Conservation (phyloP, 176 grass and related monocot species). For the Guadua angustifolia region DNA sequence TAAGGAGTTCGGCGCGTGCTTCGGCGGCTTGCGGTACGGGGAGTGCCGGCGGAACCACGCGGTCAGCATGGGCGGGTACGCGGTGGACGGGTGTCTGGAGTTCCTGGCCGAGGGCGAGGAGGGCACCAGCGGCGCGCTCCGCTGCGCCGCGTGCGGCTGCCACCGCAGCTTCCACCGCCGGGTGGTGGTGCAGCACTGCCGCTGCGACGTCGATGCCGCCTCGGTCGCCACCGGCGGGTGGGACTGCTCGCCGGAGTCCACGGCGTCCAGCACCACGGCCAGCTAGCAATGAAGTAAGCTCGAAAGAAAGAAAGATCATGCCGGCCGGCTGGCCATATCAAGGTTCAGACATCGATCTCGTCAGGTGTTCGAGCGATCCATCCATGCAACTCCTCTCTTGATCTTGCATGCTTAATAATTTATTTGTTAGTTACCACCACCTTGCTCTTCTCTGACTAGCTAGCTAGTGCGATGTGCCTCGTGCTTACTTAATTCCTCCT, state of each 20-base stretch:
- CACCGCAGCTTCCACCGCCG: constrained; percentile 78
- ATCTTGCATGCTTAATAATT: not conserved
- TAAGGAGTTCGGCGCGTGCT: not conserved
- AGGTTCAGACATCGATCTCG: not conserved
- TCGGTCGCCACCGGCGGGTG: not conserved
- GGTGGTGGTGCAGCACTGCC: constrained; percentile 44
- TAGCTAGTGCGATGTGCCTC: not conserved
- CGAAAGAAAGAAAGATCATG: not conserved
- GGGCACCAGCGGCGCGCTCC: constrained; percentile 60
- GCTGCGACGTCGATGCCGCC: constrained; percentile 31
- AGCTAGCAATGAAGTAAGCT: not conserved
- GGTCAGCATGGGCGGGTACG: constrained; percentile 68
- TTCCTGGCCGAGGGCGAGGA: constrained; percentile 71
- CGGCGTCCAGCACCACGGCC: constrained; percentile 50
- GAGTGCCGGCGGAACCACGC: constrained; percentile 78
- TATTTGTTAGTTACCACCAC: not conserved
- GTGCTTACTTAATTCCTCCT: not conserved
- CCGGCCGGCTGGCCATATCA: not conserved
- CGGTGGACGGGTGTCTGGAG: constrained; percentile 75
- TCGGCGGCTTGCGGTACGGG: constrained; percentile 44
- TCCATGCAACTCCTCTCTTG: not conserved
- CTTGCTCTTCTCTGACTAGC: constrained; percentile 1
- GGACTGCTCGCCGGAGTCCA: constrained; percentile 50
- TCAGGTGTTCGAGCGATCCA: not conserved
- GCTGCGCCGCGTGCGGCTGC: constrained; percentile 71